Evolutionary conservation across 2,329 filamentous ascomycete species (phyloP).

Genomic region (Cladophialophora yegresii): DNA sequence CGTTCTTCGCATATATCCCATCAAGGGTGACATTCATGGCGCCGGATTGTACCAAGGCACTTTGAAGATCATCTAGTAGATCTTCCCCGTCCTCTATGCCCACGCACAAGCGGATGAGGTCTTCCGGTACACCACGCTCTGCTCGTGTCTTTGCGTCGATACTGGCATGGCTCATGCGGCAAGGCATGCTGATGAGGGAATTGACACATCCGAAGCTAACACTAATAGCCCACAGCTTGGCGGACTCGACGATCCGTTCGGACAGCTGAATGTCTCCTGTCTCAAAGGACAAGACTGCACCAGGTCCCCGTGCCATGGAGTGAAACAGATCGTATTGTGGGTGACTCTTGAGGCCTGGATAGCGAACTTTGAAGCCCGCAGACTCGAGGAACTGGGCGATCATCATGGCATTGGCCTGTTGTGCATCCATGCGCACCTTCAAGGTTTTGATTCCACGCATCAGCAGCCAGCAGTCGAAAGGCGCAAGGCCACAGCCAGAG

Average conservation of each 20-base stretch:
- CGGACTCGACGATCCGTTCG: slow-evolving; percentile 90
- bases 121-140: slow-evolving; percentile 91
- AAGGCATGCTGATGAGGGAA: slow-evolving; percentile 98
- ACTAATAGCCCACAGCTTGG: slow-evolving; percentile 88
- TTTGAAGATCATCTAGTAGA: slow-evolving; percentile 85
- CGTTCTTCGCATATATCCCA: slow-evolving; percentile 67
- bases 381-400: slow-evolving; percentile 78
- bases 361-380: slow-evolving; percentile 91
- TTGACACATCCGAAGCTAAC: slow-evolving; percentile 99
- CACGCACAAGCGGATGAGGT: slow-evolving; percentile 92
- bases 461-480: slow-evolving; percentile 93
- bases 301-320: slow-evolving; percentile 90
- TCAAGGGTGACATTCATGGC: slow-evolving; percentile 84
- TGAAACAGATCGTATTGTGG: slow-evolving; percentile 96
- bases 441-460: slow-evolving; percentile 96
- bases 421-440: slow-evolving; percentile 97
- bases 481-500: slow-evolving; percentile 88
- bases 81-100: slow-evolving; percentile 94
- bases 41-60: slow-evolving; percentile 90
- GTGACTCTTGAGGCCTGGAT: slow-evolving; percentile 90
- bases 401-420: slow-evolving; percentile 85
- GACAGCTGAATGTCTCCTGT: slow-evolving; percentile 82
- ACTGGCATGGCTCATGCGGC: slow-evolving; percentile 98
- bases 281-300: slow-evolving; percentile 93
- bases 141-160: slow-evolving; percentile 92